Evolutionary conservation across 2,329 filamentous ascomycete species (phyloP).

Genomic region (Stemphylium lycopersici): DNA sequence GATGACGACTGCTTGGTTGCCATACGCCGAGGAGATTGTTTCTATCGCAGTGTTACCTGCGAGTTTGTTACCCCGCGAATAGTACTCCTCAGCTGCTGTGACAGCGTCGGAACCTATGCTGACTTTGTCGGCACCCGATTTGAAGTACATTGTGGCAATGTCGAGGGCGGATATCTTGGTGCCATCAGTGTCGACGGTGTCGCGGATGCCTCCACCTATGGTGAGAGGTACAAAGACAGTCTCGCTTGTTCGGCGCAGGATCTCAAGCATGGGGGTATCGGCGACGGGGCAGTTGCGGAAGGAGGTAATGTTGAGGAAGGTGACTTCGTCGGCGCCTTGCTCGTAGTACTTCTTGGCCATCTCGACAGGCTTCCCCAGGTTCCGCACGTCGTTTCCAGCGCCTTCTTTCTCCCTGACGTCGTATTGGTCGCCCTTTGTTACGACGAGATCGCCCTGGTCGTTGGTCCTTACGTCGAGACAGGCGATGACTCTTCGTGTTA

Average conservation of each 20-base stretch:
- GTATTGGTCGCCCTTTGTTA: constrained; percentile 98
- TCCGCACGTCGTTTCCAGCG: constrained; percentile 71
- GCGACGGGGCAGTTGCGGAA: constrained; percentile 94
- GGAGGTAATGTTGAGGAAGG: constrained; percentile 97
- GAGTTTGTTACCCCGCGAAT: constrained; percentile 70
- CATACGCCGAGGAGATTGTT: constrained; percentile 90
- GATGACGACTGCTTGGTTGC: constrained; percentile 95
- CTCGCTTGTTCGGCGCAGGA: constrained; percentile 82
- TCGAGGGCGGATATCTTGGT: constrained; percentile 86
- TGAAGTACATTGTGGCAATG: constrained; percentile 96
- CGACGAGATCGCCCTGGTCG: constrained; percentile 91
- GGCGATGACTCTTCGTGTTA: constrained; percentile 93
- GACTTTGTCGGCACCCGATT: constrained; percentile 95
- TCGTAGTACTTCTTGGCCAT: constrained; percentile 94
- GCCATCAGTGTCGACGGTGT: constrained; percentile 88
- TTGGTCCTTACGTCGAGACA: constrained; percentile 96
- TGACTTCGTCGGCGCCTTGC: constrained; percentile 94
- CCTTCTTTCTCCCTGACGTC: constrained; percentile 89
- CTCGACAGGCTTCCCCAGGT: constrained; percentile 95
- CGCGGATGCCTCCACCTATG: constrained; percentile 92
- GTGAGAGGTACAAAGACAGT: constrained; percentile 96
- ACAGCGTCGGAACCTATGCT: constrained; percentile 97
- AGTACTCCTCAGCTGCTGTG: constrained; percentile 88
- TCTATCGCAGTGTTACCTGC: constrained; percentile 90
- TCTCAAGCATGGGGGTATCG: constrained; percentile 95